A percentile compares a stretch with the other conserved stretches of the same genome.
Conservation (phyloP, 768 basidiomycete species). For the Calocera cornea region DNA sequence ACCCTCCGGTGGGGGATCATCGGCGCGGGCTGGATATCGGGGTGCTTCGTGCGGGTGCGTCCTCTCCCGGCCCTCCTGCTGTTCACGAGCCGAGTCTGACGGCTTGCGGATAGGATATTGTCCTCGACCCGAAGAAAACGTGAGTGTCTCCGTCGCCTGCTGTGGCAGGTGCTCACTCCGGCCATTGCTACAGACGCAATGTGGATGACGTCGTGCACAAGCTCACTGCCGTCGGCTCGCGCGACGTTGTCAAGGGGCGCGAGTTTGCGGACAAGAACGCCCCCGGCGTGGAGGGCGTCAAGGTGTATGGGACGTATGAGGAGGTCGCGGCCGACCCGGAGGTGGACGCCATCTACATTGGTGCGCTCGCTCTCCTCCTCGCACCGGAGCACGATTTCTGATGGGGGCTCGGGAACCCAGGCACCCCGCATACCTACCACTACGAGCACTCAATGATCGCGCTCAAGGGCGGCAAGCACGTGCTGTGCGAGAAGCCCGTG, state of each 20-base stretch:
- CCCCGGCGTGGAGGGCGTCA: conserved; percentile 39
- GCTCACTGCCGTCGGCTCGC: conserved; percentile 57
- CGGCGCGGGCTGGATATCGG: conserved; percentile 63
- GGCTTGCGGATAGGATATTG: conserved; percentile 45
- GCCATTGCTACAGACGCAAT: conserved; percentile 24
- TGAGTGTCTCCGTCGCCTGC: conserved; percentile 19
- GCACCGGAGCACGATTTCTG: background rate
- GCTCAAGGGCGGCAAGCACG: conserved; percentile 66
- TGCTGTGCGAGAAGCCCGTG: conserved; percentile 81
- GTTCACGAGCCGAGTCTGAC: background rate
- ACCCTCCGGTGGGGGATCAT: conserved; percentile 72
- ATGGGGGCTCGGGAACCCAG: conserved; percentile 26
- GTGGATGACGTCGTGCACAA: conserved; percentile 22
- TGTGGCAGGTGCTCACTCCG: background rate
- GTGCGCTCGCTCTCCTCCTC: conserved; percentile 20
- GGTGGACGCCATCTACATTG: conserved; percentile 68
- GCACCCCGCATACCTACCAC: conserved; percentile 76
- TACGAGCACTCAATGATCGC: conserved; percentile 63
- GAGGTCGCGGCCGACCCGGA: conserved; percentile 49
- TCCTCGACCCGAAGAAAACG: conserved; percentile 64
- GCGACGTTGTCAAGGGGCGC: conserved; percentile 51
- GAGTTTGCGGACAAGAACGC: conserved; percentile 48
- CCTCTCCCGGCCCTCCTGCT: background rate
- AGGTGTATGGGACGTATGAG: conserved; percentile 59
- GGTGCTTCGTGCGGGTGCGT: conserved; percentile 49